Conservation (phyloP, 2,329 filamentous ascomycete genomes). For the Teratosphaeria destructans region DNA sequence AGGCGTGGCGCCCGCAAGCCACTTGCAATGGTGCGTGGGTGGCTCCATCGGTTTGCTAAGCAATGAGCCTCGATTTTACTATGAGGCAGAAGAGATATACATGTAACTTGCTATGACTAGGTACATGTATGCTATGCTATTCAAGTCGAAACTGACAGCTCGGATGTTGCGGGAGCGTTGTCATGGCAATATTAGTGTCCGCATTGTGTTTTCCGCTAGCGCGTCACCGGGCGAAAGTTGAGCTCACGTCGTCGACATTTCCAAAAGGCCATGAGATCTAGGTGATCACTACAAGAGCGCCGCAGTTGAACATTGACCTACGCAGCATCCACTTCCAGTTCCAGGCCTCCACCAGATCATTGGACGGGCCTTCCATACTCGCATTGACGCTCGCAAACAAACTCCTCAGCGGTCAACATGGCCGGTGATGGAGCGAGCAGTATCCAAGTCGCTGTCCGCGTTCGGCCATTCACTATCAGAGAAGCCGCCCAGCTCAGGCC, state of each 20-base stretch:
- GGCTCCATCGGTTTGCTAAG: too few relatives aligned
- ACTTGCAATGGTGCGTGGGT: too few relatives aligned
- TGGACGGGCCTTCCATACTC: not conserved
- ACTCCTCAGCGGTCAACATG: not conserved
- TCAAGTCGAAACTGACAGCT: not conserved
- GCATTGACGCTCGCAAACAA: not conserved
- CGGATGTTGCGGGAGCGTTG: not conserved
- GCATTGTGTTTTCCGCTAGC: not conserved
- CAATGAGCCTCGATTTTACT: too few relatives aligned
- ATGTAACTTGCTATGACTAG: too few relatives aligned
- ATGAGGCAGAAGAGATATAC: too few relatives aligned
- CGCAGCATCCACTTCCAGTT: not conserved
- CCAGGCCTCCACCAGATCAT: not conserved
- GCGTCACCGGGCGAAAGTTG: not conserved
- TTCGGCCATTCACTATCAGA: conserved; percentile 65
- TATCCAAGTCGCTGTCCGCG: conserved; percentile 47
- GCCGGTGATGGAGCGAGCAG: conserved; percentile 35
- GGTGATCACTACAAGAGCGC: not conserved
- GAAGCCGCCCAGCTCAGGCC: conserved; percentile 84
- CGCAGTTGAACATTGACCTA: not conserved
- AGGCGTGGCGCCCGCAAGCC: too few relatives aligned
- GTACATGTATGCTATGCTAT: too few relatives aligned
- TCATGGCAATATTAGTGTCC: not conserved
- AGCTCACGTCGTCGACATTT: not conserved
- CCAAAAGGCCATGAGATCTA: not conserved